phyloP scores from a whole-genome alignment of 805 yeast genomes.

The Saccharomycopsis sp. region DNA sequence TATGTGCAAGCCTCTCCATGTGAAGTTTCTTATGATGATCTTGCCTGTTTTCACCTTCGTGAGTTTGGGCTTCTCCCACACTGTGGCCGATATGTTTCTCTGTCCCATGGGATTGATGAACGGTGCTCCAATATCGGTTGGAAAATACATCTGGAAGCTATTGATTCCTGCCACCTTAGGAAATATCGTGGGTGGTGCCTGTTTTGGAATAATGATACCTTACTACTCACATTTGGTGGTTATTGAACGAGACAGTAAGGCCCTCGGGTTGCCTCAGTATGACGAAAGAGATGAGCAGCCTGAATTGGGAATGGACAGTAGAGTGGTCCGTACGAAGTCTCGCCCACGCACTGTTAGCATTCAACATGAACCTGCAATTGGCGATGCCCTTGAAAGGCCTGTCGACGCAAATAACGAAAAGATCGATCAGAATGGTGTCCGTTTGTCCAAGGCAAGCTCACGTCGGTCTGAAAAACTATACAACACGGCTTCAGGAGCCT shows the following conservation, averaged over 20 bases:
- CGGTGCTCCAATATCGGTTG: constrained; percentile 58
- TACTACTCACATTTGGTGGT: constrained; percentile 68
- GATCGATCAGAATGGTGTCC: not conserved
- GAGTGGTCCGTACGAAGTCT: constrained; percentile 54
- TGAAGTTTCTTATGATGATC: constrained; percentile 54
- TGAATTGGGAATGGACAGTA: constrained; percentile 65
- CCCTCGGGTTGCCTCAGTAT: constrained; percentile 56
- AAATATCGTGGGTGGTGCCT: constrained; percentile 70
- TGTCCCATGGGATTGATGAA: constrained; percentile 56
- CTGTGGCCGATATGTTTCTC: constrained; percentile 76
- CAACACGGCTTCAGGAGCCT: not conserved
- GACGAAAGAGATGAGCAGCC: constrained; percentile 80
- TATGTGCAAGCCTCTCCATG: constrained; percentile 75
- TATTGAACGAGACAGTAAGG: constrained; percentile 62
- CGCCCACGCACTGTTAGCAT: constrained; percentile 5
- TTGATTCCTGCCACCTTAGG: constrained; percentile 69
- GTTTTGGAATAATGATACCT: constrained; percentile 58
- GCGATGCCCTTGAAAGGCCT: not conserved
- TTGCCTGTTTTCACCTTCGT: constrained; percentile 75
- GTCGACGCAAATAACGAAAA: not conserved
- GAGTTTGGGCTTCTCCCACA: constrained; percentile 70
- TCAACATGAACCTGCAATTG: not conserved
- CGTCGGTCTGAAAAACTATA: not conserved
- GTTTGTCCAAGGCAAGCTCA: not conserved
- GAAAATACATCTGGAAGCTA: constrained; percentile 62